These are phyloP conservation scores for Cyclanthera cordifolia DNA, from an alignment of 306 rosid species.

Conservation along the genomic window DNA sequence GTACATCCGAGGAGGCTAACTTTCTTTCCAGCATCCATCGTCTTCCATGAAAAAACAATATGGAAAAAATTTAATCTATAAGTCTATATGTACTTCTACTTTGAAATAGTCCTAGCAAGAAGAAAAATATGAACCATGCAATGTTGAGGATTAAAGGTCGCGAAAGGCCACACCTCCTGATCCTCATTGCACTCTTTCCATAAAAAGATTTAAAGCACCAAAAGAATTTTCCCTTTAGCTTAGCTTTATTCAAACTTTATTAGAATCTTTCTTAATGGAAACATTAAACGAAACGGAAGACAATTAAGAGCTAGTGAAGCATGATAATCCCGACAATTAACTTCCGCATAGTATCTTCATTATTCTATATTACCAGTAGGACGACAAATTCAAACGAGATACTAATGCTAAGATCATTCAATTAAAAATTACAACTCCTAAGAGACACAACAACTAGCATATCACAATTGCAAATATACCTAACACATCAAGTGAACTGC, in stretches of 20 bases:
- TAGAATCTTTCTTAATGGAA: background rate
- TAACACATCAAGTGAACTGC: conserved; percentile 1
- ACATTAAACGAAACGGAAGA: background rate
- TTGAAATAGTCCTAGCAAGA: conserved; percentile 5
- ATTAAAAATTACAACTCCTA: background rate
- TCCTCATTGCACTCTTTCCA: conserved; percentile 4
- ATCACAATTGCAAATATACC: background rate
- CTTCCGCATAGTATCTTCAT: background rate
- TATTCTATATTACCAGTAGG: background rate
- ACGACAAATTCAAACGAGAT: background rate
- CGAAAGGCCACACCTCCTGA: background rate
- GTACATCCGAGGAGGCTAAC: conserved; percentile 86
- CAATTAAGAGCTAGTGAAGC: background rate
- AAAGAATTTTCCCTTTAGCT: background rate
- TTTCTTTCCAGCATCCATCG: conserved; percentile 86
- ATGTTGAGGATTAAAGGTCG: background rate
- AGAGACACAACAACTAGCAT: background rate
- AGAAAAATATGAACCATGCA: background rate
- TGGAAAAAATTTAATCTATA: conserved; percentile 7
- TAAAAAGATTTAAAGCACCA: background rate
- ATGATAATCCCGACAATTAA: background rate
- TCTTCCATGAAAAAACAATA: conserved; percentile 35
- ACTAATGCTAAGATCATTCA: background rate
- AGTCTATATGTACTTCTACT: conserved; percentile 6
- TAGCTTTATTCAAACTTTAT: background rate